Base-by-base conservation (phyloP, 345 rosid genomes). In the Gossypium thurberi region DNA sequence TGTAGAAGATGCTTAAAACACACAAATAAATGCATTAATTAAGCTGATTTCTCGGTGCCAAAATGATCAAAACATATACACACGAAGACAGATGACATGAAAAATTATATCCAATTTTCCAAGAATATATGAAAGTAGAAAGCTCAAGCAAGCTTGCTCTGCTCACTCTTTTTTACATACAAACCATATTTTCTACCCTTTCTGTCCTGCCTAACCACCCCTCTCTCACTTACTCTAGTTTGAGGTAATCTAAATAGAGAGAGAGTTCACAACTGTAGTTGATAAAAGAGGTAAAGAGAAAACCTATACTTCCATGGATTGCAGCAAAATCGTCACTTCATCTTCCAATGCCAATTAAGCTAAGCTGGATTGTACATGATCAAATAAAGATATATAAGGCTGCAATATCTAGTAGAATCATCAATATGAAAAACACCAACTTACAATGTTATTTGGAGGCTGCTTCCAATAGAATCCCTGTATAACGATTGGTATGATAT, bases 391-490 rank as follows among this genome's bases (percentile, higher is more conserved):
- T 10, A 5, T 13, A 5, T 50, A 28, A 67, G 40, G 42, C 18
- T 47, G 42, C 28, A 67, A 25, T 9, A 15, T 67, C 21, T 13
- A 8, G 43, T 20, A 10, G 68, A 18, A 0, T n/a, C 4, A 50
- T 42, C 15, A 44, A 64, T 18, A 10, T 21, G 23, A 61, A 57
- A 12, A 4, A 25, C 63, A 58, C 28, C 14, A 68, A 74, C 84
- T 65, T 83, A 91, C 98, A 63, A 91, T 74, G 84, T 93, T 91
- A 74, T 93, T 93, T 64, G 72, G 60, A 4, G 97, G 90, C 58
- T 71, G 76, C 80, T 72, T 83, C 98, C 92, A 91, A 67, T 91
- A 93, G 80, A 93, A 91, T 25, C 98, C 98, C 61, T 84, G 90
- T 57, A 93, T 70, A 75, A 91, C 40, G 53, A 93, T 63, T 1